Evolutionary conservation across 306 rosid species (phyloP).

Genomic region (Vigna reflexopilosa): DNA sequence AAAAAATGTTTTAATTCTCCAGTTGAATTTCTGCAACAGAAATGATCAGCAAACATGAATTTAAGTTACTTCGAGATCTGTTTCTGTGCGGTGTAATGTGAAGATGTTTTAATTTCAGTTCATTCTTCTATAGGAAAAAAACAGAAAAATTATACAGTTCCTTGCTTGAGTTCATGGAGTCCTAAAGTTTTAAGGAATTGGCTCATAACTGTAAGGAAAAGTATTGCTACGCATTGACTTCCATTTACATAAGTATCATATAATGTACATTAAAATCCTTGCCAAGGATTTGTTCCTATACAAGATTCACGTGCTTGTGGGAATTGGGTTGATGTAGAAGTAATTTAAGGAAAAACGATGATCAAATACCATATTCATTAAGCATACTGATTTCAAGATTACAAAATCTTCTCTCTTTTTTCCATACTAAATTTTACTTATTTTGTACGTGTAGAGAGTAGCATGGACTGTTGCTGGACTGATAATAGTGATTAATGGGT

Average conservation of each 20-base stretch:
- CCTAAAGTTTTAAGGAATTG: constrained; percentile 10
- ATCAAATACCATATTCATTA: constrained; percentile 34
- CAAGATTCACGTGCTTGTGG: background rate
- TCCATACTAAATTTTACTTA: constrained; percentile 23
- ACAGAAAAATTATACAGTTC: background rate
- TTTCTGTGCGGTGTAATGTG: constrained; percentile 15
- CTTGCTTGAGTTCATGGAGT: constrained; percentile 30
- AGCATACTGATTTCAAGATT: constrained; percentile 29
- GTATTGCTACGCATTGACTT: constrained; percentile 20
- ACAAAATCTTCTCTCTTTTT: background rate
- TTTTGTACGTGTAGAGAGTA: constrained; percentile 61
- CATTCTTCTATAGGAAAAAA: background rate
- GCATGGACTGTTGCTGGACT: constrained; percentile 87
- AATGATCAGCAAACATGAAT: constrained; percentile 8
- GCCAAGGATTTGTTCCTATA: background rate
- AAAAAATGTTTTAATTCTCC: background rate
- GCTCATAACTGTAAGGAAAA: constrained; percentile 5
- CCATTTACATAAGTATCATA: background rate
- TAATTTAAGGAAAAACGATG: constrained; percentile 18
- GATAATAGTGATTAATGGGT: constrained; percentile 82
- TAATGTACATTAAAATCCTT: background rate
- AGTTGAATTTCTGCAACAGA: constrained; percentile 1
- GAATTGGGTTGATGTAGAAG: background rate
- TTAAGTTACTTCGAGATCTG: constrained; percentile 13
- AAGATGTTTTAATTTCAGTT: constrained; percentile 17